A percentile compares a stretch with the other conserved stretches of the same genome.
These are phyloP conservation scores for Lactarius trivialis DNA, from an alignment of 768 basidiomycete genomes.

Conservation along the genomic window DNA sequence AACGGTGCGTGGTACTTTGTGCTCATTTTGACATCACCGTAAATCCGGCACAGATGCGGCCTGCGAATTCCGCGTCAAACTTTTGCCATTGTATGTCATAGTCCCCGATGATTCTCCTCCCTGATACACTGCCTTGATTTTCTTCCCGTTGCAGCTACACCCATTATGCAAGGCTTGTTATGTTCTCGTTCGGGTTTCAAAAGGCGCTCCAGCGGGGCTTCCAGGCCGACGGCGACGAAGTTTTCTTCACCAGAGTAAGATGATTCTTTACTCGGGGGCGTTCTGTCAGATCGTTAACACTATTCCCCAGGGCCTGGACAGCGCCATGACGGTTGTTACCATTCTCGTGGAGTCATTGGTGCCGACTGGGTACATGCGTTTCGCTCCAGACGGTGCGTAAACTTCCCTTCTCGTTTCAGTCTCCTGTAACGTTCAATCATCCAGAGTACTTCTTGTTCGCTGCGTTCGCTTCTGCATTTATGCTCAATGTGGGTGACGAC, in stretches of 20 bases:
- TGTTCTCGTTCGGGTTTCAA: slow-evolving; percentile 39
- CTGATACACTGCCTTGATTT: not conserved
- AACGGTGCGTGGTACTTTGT: slow-evolving; percentile 5
- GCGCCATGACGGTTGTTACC: slow-evolving; percentile 17
- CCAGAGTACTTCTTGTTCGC: slow-evolving; percentile 25
- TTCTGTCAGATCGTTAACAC: slow-evolving; percentile 2
- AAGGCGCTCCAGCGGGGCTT: slow-evolving; percentile 29
- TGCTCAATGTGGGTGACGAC: slow-evolving; percentile 54
- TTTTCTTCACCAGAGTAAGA: slow-evolving; percentile 28
- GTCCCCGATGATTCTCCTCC: not conserved
- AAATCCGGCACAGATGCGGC: slow-evolving; percentile 11
- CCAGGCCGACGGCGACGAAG: slow-evolving; percentile 25
- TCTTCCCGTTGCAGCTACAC: slow-evolving; percentile 18
- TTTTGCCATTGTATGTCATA: slow-evolving; percentile 37
- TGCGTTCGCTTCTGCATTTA: slow-evolving; percentile 61
- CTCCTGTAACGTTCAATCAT: not conserved
- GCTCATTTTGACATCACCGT: not conserved
- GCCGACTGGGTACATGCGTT: slow-evolving; percentile 26
- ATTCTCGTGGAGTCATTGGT: slow-evolving; percentile 20
- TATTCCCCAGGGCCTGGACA: slow-evolving; percentile 17
- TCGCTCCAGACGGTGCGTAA: slow-evolving; percentile 26
- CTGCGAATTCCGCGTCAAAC: slow-evolving; percentile 21
- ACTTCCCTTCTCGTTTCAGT: not conserved
- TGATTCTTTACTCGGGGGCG: not conserved
- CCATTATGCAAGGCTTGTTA: slow-evolving; percentile 33